These are phyloP conservation scores for Yamadazyma spencermartinsiae DNA, from an alignment of 1,139 yeast species.

Conservation along the genomic window DNA sequence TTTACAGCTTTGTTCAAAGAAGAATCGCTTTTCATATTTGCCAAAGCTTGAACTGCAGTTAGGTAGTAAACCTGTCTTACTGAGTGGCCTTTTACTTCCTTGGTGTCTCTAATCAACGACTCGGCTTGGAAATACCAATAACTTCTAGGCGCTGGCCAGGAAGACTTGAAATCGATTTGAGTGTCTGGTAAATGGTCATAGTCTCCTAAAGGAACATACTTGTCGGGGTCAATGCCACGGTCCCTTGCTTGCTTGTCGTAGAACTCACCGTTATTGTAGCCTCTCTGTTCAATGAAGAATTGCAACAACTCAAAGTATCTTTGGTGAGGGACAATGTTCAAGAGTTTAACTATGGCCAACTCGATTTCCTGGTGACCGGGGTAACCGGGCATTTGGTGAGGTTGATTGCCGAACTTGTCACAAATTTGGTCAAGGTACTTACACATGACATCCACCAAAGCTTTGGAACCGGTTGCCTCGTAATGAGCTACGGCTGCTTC, in stretches of 20 bases:
- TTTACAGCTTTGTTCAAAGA: slow-evolving; percentile 15
- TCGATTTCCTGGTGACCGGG: slow-evolving; percentile 28
- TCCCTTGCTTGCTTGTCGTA: slow-evolving; percentile 16
- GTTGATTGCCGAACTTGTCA: slow-evolving; percentile 17
- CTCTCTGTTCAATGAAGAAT: slow-evolving; percentile 22
- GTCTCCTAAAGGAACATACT: slow-evolving; percentile 11
- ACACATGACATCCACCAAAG: slow-evolving; percentile 17
- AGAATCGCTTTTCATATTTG: slow-evolving; percentile 14
- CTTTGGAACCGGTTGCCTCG: slow-evolving; percentile 17
- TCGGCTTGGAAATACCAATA: slow-evolving; percentile 23
- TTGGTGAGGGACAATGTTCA: slow-evolving; percentile 16
- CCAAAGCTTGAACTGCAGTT: slow-evolving; percentile 20
- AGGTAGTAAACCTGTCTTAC: slow-evolving; percentile 18
- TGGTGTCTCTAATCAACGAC: slow-evolving; percentile 13
- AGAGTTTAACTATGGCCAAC: slow-evolving; percentile 20
- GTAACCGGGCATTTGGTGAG: slow-evolving; percentile 19
- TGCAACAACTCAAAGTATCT: slow-evolving; percentile 18
- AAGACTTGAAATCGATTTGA: slow-evolving; percentile 4
- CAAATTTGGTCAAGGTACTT: slow-evolving; percentile 20
- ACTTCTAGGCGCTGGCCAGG: slow-evolving; percentile 19
- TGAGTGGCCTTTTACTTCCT: slow-evolving; percentile 20
- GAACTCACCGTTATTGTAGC: slow-evolving; percentile 19
- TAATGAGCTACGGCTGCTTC: slow-evolving; percentile 24
- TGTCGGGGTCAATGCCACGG: slow-evolving; percentile 19
- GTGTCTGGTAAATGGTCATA: slow-evolving; percentile 10